These are phyloP conservation scores for Chiua virens DNA, from an alignment of 768 basidiomycete species.

Conservation along the genomic window DNA sequence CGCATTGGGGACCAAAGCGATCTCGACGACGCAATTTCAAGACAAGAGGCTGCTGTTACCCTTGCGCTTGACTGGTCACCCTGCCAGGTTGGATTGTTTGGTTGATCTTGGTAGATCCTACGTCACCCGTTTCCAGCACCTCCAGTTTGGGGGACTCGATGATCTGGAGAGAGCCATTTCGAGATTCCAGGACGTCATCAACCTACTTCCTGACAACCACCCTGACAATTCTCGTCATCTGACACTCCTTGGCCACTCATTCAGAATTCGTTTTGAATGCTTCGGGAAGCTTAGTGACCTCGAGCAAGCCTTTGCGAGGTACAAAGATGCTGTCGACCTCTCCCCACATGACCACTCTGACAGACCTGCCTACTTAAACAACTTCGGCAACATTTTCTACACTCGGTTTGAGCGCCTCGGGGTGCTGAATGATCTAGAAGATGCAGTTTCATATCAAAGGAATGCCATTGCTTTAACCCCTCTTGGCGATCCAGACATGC, in stretches of 20 bases:
- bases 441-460: not conserved
- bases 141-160: not conserved
- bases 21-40: conserved; percentile 1
- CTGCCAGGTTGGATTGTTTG: not conserved
- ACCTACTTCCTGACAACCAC: too few species aligned
- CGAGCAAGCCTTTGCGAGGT: not conserved
- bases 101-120: not conserved
- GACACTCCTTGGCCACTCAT: not conserved
- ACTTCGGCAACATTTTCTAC: not conserved
- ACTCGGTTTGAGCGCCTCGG: not conserved
- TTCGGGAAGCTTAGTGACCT: not conserved
- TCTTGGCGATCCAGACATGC: not conserved
- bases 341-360: not conserved
- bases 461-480: not conserved
- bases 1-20: not conserved
- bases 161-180: conserved; percentile 4
- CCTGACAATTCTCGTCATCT: too few species aligned
- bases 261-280: not conserved
- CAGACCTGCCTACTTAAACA: not conserved
- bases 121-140: not conserved
- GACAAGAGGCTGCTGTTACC: not conserved
- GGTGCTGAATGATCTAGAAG: not conserved
- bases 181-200: not conserved
- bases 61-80: not conserved
- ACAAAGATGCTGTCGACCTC: not conserved